Conservation (phyloP, 176 grass and related monocot genomes). For the barley (Hordeum vulgare) region MorexV3_pseudomolecules_assembly NC_058522.1:518535829-518536328, state of each 20-base stretch:
- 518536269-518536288: constrained; percentile 26
- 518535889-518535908: constrained; percentile 14
- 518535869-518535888: constrained; percentile 83
- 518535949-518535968: constrained; percentile 59
- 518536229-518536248: constrained; percentile 64
- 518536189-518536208: constrained; percentile 76
- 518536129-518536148: constrained; percentile 69
- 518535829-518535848: constrained; percentile 99
- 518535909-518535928: background rate
- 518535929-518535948: background rate
- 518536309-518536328: background rate
- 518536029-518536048: constrained; percentile 94
- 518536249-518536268: constrained; percentile 38
- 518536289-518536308: constrained; percentile 18
- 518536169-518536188: constrained; percentile 80
- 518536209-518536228: constrained; percentile 83
- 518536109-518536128: constrained; percentile 87
- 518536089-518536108: constrained; percentile 90
- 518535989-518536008: constrained; percentile 93
- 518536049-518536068: constrained; percentile 99
- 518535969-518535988: constrained; percentile 97
- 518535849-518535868: constrained; percentile 95
- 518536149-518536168: constrained; percentile 89
- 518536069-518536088: constrained; percentile 96
- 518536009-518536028: constrained; percentile 98